These are phyloP conservation scores for Penicillium ucsense DNA, from an alignment of 495 filamentous ascomycete genomes.

Conservation along the genomic window DNA sequence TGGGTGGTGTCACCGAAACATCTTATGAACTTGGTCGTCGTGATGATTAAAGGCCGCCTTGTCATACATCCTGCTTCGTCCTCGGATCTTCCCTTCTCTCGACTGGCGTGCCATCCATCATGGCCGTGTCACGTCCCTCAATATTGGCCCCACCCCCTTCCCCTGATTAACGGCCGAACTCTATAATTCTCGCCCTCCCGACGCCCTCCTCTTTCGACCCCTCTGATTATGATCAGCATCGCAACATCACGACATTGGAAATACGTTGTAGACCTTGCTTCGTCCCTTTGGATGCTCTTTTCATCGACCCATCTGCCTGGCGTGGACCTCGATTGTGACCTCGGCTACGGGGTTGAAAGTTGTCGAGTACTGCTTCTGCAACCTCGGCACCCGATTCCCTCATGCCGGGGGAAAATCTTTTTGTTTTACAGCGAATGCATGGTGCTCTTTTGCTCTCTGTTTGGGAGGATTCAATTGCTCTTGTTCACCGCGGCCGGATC, in stretches of 20 bases:
- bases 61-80: slow-evolving; percentile 4
- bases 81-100: slow-evolving; percentile 1
- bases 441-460: slow-evolving; percentile 9
- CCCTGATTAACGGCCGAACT: too few species aligned
- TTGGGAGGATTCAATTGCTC: too few species aligned
- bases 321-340: too few species aligned
- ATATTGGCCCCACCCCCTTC: too few species aligned
- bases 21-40: slow-evolving; percentile 35
- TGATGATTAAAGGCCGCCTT: slow-evolving; percentile 13
- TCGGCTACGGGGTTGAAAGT: too few species aligned
- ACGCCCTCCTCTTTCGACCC: too few species aligned
- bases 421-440: slow-evolving; percentile 17
- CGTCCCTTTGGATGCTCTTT: slow-evolving; percentile 8
- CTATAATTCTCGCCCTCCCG: too few species aligned
- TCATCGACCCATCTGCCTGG: background rate
- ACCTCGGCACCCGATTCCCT: too few species aligned
- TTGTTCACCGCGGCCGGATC: slow-evolving; percentile 11
- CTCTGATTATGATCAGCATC: slow-evolving; percentile 15
- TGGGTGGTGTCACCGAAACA: slow-evolving; percentile 24
- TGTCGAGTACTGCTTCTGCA: too few species aligned
- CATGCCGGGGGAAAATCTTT: slow-evolving; percentile 5
- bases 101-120: slow-evolving; percentile 4
- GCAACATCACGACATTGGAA: slow-evolving; percentile 14
- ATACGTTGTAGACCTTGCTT: slow-evolving; percentile 14
- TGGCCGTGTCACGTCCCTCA: background rate